A percentile compares a stretch with the other conserved stretches of the same genome.
phyloP scores from a whole-genome alignment of 805 yeast species.

The Candida insectorum region DNA sequence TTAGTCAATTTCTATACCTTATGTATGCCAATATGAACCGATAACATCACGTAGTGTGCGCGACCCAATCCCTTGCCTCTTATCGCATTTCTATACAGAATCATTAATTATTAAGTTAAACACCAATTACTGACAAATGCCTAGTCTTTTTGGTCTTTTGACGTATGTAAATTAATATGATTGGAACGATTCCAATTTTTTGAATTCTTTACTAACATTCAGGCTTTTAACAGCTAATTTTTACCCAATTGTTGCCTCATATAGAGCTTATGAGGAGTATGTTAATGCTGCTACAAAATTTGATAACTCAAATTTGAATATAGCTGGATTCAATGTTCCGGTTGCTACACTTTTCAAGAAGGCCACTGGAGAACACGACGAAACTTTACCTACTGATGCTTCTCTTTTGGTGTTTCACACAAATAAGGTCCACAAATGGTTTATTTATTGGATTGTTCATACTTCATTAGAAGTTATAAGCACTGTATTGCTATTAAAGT shows the following conservation, averaged over 20 bases:
- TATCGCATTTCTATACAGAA: no score
- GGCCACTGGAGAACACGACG: constrained; percentile 19
- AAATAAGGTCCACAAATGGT: constrained; percentile 35
- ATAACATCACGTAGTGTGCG: no score
- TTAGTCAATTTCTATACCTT: no score
- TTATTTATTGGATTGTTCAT: constrained; percentile 62
- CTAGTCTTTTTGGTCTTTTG: no score
- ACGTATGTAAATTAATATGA: no score
- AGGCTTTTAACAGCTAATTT: constrained; percentile 11
- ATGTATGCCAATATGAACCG: no score
- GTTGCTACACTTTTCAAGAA: constrained; percentile 29
- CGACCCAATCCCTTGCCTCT: no score
- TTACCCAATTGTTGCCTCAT: constrained; percentile 62
- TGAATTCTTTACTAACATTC: no score
- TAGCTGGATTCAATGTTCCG: constrained; percentile 40
- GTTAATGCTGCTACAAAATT: constrained; percentile 27
- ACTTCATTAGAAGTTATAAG: constrained; percentile 42
- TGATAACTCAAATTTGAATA: constrained; percentile 25
- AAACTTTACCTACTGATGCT: constrained; percentile 8
- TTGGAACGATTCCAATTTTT: no score
- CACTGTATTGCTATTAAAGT: constrained; percentile 41
- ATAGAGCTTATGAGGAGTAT: constrained; percentile 48
- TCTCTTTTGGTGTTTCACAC: constrained; percentile 9
- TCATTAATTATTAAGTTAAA: no score
- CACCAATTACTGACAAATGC: no score